Base-by-base conservation (phyloP, 75 land plant species). In the Sequoia sempervirens region DNA sequence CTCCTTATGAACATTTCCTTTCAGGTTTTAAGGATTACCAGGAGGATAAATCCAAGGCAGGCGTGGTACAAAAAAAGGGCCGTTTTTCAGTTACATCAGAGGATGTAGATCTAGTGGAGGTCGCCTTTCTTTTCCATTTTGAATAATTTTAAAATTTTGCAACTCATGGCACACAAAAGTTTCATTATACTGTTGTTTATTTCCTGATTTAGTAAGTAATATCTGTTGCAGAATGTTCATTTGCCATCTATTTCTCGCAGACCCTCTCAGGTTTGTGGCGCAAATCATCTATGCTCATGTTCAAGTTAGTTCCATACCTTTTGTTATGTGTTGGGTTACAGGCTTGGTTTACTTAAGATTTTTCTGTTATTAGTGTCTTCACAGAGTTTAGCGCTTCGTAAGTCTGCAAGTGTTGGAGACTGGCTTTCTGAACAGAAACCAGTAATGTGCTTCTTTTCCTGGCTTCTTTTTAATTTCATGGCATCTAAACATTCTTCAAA, bases 71-170 rank as follows among this genome's bases (percentile, higher is more conserved):
- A 89, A 94, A 94, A 81, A 93, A 89, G 80, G 99, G 99, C n/a
- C 91, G 99, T 14, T 98, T 98, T 82, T 98, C 99, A 80, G 95
- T 98, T 68, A 98, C 99, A 83, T 95, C 99, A 46, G 99, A 91
- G 87, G 93, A 95, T 90, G 93, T 93, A 64, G 95, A 96, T 83
- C 92, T 93, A 86, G 90, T 86, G 86, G 95, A 93, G 92, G 95
- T 93, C 83, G 40, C 12, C 13, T 20, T 79, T 76, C 20, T 61
- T 80, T 87, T 78, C 52, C 2, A 78, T 45, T 43, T 32, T 78
- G 5, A 11, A 78, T 26, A 78, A 78, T 78, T 78, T 45, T 12
- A 78, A 78, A 78, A 45, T 45, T n/a, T 36, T 54, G 82, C 2
- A 32, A 81, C 34, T 28, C 40, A 3, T 78, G 52, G 80, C 52